Base-by-base conservation (phyloP, 2,329 filamentous ascomycete genomes). In the Penicillium sp. region DNA sequence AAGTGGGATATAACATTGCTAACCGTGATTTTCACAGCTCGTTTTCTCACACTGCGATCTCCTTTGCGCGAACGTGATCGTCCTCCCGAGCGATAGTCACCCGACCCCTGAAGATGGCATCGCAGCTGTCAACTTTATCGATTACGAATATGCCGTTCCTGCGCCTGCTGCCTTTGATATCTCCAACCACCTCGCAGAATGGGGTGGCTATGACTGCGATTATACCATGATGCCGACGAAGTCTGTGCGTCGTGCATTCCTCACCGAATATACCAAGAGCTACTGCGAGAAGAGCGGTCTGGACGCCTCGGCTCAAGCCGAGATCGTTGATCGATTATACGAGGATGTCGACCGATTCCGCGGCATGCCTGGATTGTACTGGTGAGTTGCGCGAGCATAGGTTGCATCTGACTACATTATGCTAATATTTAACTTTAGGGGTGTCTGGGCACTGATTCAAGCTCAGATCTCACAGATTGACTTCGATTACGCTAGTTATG, bases 101-200 rank as follows among this genome's bases (percentile, higher is more conserved):
- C 60, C 72, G 61, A 36, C 50, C 1, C 18, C 59, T 3, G 69
- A 71, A 13, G 67, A 75, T 29, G 71, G 72, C 32, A 70, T 79
- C 22, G 78, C 82, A 45, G 80, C 76, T 3, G 88, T 93, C 51
- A 84, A 84, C 68, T 97, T 99, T 75, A 99, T 99, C 72, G 94
- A 99, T 76, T 99, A 97, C 78, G 94, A 99, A 74, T 99, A 99
- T 74, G 92, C 92, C 13, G 94, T 91, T 4, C 92, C 94, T 2
- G 93, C 92, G 1, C 93, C 93, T 1, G 92, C 92, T 4, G 92
- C 93, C 2, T 99, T 99, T 75, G 94, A 99, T 72, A 87, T 99
- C 64, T 88, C 93, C 47, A 99, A 99, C 77, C 94, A 99, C 79
- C 96, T 99, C 71, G 92, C 94, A 45, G 94, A 99, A 77, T 99